Evolutionary conservation across 176 grass and related monocot genomes (phyloP), one percentile per base, ranked within the genome.

Genomic region (Triticum timopheevii): DNA sequence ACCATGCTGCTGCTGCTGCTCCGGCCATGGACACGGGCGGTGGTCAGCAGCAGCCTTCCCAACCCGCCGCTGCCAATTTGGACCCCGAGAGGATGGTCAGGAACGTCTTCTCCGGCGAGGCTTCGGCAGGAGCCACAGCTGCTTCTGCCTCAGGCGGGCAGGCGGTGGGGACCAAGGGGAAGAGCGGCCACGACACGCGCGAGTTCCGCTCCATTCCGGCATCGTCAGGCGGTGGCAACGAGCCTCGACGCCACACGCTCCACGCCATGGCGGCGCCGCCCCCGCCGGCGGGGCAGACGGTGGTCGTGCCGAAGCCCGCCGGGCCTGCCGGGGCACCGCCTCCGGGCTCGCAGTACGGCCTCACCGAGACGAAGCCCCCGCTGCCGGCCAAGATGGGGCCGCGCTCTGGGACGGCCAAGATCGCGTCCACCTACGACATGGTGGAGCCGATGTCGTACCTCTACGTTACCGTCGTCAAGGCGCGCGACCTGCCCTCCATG

Each of bases 351-450:
- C 77, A 44, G 82, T 92, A 28, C 69, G 69, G 84, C 44, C 61
- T 94, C 3, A 88, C 80, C 0, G 87, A 87, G 81, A 91, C 91
- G 4, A 84, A 65, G 82, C 89, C 94, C 0, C 82, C 87, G 0
- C 89, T 93, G 5, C 92, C 91, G 7, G 87, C 89, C 19, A 84
- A 84, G 84, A 83, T 90, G 70, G 79, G 91, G 59, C 87, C 78
- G 1, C 92, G 86, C 52, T 79, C 74, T 0, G 85, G 65, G 0
- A 81, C 64, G 10, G 82, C 88, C 3, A 97, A 97, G 86, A 97
- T 92, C 68, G 72, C 92, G 6, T 94, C 94, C 10, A 97, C 92
- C 8, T 97, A 97, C 72, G 94, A 97, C 90, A 78, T 97, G 36
- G 90, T 94, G 49, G 90, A 94, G 79, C 78, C 70, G 16, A 90